Evolutionary conservation across 1,139 yeast genomes (phyloP).

Genomic region (Pichia sp.): DNA sequence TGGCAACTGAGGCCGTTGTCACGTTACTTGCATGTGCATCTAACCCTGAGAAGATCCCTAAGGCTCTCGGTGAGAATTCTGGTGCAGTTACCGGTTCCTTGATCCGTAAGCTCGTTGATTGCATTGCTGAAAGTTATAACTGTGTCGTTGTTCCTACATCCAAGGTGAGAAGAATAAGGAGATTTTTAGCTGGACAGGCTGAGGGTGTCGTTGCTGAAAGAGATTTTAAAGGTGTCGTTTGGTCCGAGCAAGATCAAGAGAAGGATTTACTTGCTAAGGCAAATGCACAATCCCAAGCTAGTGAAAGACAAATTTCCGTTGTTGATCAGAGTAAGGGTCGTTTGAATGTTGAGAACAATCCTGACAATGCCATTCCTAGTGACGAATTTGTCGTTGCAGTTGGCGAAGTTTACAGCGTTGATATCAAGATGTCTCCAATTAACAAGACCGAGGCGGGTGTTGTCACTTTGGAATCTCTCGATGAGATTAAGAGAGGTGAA

Average conservation of each 20-base stretch:
- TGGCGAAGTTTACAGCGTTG: conserved; percentile 86
- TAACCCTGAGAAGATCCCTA: conserved; percentile 68
- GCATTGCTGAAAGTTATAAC: conserved; percentile 70
- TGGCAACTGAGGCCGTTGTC: conserved; percentile 79
- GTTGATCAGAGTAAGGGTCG: conserved; percentile 27
- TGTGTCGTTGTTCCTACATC: conserved; percentile 90
- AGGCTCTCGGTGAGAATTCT: conserved; percentile 8
- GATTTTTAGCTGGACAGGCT: conserved; percentile 94
- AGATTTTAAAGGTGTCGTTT: conserved; percentile 86
- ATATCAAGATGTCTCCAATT: conserved; percentile 72
- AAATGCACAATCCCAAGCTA: neutral
- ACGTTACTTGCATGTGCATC: conserved; percentile 67
- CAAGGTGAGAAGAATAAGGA: conserved; percentile 80
- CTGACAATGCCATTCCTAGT: conserved; percentile 53
- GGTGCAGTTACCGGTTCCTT: conserved; percentile 50
- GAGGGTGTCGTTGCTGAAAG: conserved; percentile 87
- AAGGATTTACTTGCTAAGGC: conserved; percentile 43
- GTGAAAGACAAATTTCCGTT: conserved; percentile 35
- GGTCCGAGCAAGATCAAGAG: conserved; percentile 86
- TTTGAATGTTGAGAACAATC: conserved; percentile 26
- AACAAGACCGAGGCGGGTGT: conserved; percentile 47
- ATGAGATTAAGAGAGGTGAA: conserved; percentile 54
- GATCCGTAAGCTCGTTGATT: conserved; percentile 71
- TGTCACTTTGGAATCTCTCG: conserved; percentile 58
- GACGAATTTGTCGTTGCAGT: conserved; percentile 66